Evolutionary conservation across 805 yeast genomes (phyloP).

Genomic region (Candida sphagnicola): DNA sequence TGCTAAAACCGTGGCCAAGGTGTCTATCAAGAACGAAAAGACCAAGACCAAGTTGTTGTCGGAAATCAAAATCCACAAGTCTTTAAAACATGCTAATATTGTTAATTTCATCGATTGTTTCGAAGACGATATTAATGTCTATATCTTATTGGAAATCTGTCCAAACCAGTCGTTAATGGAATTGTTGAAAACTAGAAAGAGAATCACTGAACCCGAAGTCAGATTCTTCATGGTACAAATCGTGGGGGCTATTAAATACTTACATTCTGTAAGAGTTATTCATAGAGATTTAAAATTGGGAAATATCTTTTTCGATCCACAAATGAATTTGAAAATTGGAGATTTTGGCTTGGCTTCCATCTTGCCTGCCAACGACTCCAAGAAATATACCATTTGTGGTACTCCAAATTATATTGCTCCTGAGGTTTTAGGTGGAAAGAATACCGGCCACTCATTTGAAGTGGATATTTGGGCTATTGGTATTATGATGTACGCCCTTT

Average conservation of each 20-base stretch:
- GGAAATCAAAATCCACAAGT: constrained; percentile 92
- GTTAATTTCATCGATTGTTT: constrained; percentile 95
- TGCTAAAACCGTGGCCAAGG: constrained; percentile 97
- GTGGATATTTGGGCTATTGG: constrained; percentile 99
- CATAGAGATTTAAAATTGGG: constrained; percentile 97
- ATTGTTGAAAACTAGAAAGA: constrained; percentile 75
- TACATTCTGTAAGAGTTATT: constrained; percentile 88
- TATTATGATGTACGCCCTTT: constrained; percentile 88
- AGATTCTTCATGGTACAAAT: constrained; percentile 87
- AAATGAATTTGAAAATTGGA: constrained; percentile 93
- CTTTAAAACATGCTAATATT: constrained; percentile 82
- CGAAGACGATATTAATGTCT: constrained; percentile 93
- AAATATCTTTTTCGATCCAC: constrained; percentile 88
- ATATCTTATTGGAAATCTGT: constrained; percentile 90
- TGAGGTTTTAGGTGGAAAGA: constrained; percentile 87
- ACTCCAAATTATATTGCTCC: constrained; percentile 99
- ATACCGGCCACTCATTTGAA: constrained; percentile 86
- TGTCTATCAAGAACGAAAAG: constrained; percentile 85
- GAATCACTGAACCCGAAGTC: constrained; percentile 88
- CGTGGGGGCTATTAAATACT: constrained; percentile 88
- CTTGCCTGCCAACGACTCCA: constrained; percentile 61
- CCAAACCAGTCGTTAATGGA: constrained; percentile 95
- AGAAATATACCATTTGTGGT: constrained; percentile 94
- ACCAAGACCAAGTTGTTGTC: constrained; percentile 82
- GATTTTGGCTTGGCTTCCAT: constrained; percentile 98